Evolutionary conservation across 2,329 filamentous ascomycete species (phyloP), one percentile per base, ranked within the genome.

Genomic region (Tolypocladium sp.): DNA sequence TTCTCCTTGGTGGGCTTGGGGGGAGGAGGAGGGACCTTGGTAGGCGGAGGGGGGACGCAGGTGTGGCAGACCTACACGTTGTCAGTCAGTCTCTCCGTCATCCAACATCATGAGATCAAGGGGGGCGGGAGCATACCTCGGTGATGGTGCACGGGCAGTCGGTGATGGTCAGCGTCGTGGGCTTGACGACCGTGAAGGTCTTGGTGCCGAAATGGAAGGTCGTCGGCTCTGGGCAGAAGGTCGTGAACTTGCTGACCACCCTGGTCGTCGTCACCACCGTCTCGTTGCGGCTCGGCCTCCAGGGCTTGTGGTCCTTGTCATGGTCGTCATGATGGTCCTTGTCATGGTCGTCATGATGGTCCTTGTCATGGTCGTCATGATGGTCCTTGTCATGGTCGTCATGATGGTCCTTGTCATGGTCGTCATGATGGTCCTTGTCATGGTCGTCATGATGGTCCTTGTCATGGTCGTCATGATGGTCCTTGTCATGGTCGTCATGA

Each of bases 141-240:
- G 66, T 63, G 57, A 74, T 61, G 52, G 79, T 81, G 75, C 80
- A 82, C 60, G 79, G 79, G 71, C 80, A 83, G 69, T 82, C 73
- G 42, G 75, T 77, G 59, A 87, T 78, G 66, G 80, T 84, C 63
- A 85, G 71, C 58, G 79, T 80, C 65, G 81, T 72, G 61, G 83
- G 77, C 69, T 77, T 74, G 57, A 78, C 80, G 65, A 84, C 77
- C 55, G 79, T 78, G 76, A 82, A 85, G 55, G 74, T 74, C 69
- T 79, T 76, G 67, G 72, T 71, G 67, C 77, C 77, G 70, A 80
- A 73, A 63, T 76, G 80, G 64, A 85, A 65, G 63, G 75, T 76
- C 40, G 82, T 83, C 42, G 82, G 77, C 70, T 76, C 67, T 7
- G 73, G 68, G 71, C 78, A 81, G 64, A 69, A 74, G 42, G 76